Percentiles rank a stretch among this genome's conserved stretches.
These are phyloP conservation scores for Paramyrothecium roridum DNA, from an alignment of 2,329 filamentous ascomycete species.

Conservation along the genomic window DNA sequence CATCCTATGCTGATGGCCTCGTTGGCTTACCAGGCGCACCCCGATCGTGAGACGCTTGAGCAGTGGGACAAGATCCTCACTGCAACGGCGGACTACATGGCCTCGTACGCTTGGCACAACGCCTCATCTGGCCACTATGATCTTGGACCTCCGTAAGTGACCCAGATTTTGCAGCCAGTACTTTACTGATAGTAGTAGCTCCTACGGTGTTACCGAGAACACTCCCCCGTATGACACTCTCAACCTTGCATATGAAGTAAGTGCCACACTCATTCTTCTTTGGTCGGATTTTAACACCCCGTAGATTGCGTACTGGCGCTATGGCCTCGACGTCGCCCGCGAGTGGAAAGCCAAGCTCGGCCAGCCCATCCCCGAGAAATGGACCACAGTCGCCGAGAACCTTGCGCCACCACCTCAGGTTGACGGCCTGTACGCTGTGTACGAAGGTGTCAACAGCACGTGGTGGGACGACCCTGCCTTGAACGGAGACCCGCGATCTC, in stretches of 20 bases:
- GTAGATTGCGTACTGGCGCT: slow-evolving; percentile 55
- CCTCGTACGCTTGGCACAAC: slow-evolving; percentile 54
- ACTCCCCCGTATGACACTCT: slow-evolving; percentile 53
- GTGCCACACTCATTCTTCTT: neutral
- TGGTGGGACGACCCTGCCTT: slow-evolving; percentile 37
- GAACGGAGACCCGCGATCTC: slow-evolving; percentile 38
- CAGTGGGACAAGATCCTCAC: slow-evolving; percentile 52
- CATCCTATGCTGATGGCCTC: slow-evolving; percentile 60
- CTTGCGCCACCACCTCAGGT: slow-evolving; percentile 50
- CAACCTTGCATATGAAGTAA: slow-evolving; percentile 54
- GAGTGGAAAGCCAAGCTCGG: slow-evolving; percentile 48
- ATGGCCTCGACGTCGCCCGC: slow-evolving; percentile 52
- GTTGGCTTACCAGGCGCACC: slow-evolving; percentile 27
- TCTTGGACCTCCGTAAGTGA: slow-evolving; percentile 34
- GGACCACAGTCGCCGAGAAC: slow-evolving; percentile 46
- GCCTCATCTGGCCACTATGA: slow-evolving; percentile 47
- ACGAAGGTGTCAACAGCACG: slow-evolving; percentile 45
- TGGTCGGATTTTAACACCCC: neutral
- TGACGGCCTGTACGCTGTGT: slow-evolving; percentile 49
- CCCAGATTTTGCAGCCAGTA: neutral
- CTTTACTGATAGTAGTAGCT: neutral
- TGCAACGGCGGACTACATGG: slow-evolving; percentile 57
- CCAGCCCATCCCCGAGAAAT: slow-evolving; percentile 37
- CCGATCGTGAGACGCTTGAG: slow-evolving; percentile 33
- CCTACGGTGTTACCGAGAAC: slow-evolving; percentile 51